Percentiles rank a stretch among this genome's conserved stretches.
phyloP scores from a whole-genome alignment of 257 asterid species.

The Nicotiana paniculata region DNA sequence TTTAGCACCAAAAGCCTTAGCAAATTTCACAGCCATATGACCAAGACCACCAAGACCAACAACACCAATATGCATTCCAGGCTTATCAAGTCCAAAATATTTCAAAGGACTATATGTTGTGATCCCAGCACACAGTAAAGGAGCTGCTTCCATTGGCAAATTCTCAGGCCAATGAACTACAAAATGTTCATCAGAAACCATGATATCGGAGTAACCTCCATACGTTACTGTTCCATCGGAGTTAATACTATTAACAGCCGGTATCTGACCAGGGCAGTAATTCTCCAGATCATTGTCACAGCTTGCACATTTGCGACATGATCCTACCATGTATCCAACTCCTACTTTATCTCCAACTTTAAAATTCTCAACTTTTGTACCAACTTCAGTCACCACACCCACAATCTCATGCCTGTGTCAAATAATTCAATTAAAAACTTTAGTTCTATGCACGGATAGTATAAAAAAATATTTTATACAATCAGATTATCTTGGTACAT shows the following conservation, averaged over 20 bases:
- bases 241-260: too few species aligned
- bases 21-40: constrained; percentile 43
- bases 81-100: constrained; percentile 35
- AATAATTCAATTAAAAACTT: background rate
- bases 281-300: constrained; percentile 26
- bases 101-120: constrained; percentile 41
- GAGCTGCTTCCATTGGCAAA: constrained; percentile 33
- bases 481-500: too few species aligned
- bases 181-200: constrained; percentile 33
- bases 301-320: constrained; percentile 30
- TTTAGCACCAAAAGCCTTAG: constrained; percentile 37
- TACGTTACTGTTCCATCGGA: constrained; percentile 30
- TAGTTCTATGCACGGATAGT: background rate
- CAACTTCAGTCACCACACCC: constrained; percentile 44
- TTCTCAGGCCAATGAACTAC: constrained; percentile 26
- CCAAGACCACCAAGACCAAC: constrained; percentile 52
- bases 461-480: too few species aligned
- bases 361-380: constrained; percentile 30
- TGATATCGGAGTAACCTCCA: constrained; percentile 44
- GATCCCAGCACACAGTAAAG: constrained; percentile 44
- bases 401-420: constrained; percentile 32
- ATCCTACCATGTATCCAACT: constrained; percentile 41
- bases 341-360: constrained; percentile 45
- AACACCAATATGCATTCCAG: constrained; percentile 33
- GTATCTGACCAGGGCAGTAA: constrained; percentile 22